A percentile compares a stretch with the other conserved stretches of the same genome.
Evolutionary conservation across 371 early-diverging fungal species (phyloP).

Genomic region (Chytridiales sp.): DNA sequence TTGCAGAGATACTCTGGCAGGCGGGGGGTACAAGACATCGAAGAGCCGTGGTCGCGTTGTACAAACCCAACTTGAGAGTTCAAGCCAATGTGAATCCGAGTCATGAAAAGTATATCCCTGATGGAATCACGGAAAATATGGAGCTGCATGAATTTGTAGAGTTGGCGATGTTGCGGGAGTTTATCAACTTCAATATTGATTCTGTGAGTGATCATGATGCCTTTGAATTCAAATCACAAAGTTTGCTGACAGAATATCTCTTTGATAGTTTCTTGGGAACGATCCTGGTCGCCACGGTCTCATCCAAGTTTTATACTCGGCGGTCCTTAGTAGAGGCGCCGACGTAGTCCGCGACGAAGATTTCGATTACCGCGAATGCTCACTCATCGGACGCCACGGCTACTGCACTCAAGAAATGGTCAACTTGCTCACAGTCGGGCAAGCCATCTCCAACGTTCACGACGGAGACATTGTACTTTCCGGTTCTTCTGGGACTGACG

Average conservation of each 20-base stretch:
- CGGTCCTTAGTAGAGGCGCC: conserved; percentile 40
- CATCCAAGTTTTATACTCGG: conserved; percentile 44
- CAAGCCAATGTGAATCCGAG: conserved; percentile 8
- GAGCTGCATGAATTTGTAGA: conserved; percentile 32
- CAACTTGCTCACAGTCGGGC: conserved; percentile 43
- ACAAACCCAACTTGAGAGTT: conserved; percentile 14
- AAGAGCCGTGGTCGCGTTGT: conserved; percentile 32
- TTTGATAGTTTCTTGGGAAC: conserved; percentile 33
- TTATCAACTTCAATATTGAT: conserved; percentile 20
- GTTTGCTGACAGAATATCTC: background rate
- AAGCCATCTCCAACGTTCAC: conserved; percentile 47
- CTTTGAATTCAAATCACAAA: background rate
- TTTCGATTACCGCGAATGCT: conserved; percentile 42
- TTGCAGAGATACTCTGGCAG: conserved; percentile 44
- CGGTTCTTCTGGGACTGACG: conserved; percentile 24
- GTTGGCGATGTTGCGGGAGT: conserved; percentile 1
- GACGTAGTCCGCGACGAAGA: conserved; percentile 34
- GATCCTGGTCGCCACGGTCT: conserved; percentile 36
- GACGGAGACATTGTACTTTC: conserved; percentile 42
- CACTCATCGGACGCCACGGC: conserved; percentile 44
- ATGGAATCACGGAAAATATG: conserved; percentile 37
- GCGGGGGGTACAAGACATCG: conserved; percentile 26
- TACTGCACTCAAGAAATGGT: conserved; percentile 57
- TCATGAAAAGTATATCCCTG: conserved; percentile 25
- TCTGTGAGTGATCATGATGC: conserved; percentile 9